Evolutionary conservation across 2,329 filamentous ascomycete species (phyloP), one percentile per base, ranked within the genome.

Genomic region (Rugonectria rugulosa): DNA sequence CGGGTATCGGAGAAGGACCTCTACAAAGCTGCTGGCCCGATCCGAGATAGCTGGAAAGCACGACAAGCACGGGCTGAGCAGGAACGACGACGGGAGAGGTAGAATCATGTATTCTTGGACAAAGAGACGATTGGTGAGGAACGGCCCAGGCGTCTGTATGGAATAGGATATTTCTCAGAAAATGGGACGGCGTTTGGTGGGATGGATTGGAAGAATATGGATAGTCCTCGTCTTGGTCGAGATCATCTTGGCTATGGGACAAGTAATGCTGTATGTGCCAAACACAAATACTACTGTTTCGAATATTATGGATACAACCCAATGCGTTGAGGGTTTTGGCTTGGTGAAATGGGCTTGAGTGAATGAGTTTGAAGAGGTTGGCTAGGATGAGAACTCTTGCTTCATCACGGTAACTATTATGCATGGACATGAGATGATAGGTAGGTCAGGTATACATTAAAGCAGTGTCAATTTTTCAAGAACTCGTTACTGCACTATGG

Each of bases 1-100:
- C 87, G 87, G 2, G 92, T 99, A 10, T 90, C 86, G 0, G 87
- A 97, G 74, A 81, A 90, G 53, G 92, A 99, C 69, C 80, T 99
- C 27, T 81, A 93, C 40, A 81, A 77, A 2, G 81, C 85, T 1
- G 89, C 89, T 23, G 83, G 81, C 31, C 79, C 75, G n/a, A 94
- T 98, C 64, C 87, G 90, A 63, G 84, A 88, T 24, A 87, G 86
- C 12, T 97, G 92, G 88, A 97, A 97, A 75, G 79, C 83, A 61
- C 81, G 86, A 14, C 74, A 77, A 59, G 72, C 72, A 21, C 64
- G 66, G 8, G n/a, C 29, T 36, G 66, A 73, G 36, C 65, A 70
- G 41, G 70, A 72, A 23, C 59, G 47, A 23, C 59, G 47, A 38
- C 63, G 63, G 7, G 57, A 41, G 23, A 45, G 51, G 21, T 55